phyloP scores from a whole-genome alignment of 1,284 basidiomycete genomes.

The Cutaneotrichosporon spelunceum region DNA sequence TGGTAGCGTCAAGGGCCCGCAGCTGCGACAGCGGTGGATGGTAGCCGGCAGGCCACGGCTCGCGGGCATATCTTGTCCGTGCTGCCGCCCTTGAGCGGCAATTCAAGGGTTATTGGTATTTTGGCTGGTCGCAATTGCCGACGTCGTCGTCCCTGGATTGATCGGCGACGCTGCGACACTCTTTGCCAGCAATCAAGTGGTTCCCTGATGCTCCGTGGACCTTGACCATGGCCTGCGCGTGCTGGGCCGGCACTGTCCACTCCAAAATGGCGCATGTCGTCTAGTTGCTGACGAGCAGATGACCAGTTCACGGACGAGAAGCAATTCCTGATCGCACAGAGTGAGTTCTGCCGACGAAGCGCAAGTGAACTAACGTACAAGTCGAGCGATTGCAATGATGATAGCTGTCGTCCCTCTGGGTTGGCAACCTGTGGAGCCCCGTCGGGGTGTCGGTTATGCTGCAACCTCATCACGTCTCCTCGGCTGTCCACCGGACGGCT shows the following conservation, averaged over 20 bases:
- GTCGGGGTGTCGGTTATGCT: not conserved
- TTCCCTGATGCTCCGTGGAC: no score
- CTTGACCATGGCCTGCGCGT: no score
- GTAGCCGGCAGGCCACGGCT: not conserved
- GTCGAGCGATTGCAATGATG: slow-evolving; percentile 18
- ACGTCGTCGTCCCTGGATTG: not conserved
- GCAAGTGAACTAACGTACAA: not conserved
- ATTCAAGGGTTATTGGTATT: not conserved
- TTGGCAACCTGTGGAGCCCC: not conserved
- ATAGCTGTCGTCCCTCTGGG: not conserved
- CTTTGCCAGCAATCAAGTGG: not conserved
- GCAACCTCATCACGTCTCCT: not conserved
- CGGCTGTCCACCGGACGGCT: not conserved
- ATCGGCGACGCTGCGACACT: not conserved
- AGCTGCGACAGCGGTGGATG: no score
- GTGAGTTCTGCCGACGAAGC: slow-evolving; percentile 32
- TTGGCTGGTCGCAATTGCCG: not conserved
- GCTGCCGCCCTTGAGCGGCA: not conserved
- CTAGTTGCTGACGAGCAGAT: slow-evolving; percentile 56
- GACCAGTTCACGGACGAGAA: slow-evolving; percentile 98
- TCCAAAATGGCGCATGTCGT: not conserved
- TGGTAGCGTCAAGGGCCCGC: no score
- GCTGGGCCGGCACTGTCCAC: not conserved
- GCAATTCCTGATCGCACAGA: slow-evolving; percentile 90
- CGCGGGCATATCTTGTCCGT: not conserved